A percentile compares a stretch with the other conserved stretches of the same genome.
These are phyloP conservation scores for Lupinus albus DNA, from an alignment of 306 rosid genomes.

Conservation along the genomic window DNA sequence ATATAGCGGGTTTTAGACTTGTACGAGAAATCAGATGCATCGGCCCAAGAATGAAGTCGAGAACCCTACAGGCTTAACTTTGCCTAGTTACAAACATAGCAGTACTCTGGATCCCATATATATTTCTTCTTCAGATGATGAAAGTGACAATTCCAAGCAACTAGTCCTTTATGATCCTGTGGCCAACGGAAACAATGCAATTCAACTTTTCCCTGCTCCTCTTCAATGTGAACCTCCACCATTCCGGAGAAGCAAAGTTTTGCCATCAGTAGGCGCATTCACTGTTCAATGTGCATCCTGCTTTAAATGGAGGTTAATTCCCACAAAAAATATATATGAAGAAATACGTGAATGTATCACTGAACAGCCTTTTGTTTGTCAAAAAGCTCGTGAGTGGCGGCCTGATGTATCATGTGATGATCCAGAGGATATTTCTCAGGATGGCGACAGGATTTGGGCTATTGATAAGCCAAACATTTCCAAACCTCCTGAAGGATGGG, in stretches of 20 bases:
- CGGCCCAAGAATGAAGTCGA: slow-evolving; percentile 41
- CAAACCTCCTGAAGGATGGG: slow-evolving; percentile 89
- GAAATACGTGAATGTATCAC: slow-evolving; percentile 82
- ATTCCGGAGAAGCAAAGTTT: slow-evolving; percentile 34
- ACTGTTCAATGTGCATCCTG: slow-evolving; percentile 90
- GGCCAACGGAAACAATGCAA: slow-evolving; percentile 42
- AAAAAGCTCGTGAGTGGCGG: slow-evolving; percentile 82
- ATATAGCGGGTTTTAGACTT: slow-evolving; percentile 43
- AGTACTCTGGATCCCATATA: slow-evolving; percentile 32
- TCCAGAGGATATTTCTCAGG: slow-evolving; percentile 85
- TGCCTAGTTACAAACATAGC: slow-evolving; percentile 33
- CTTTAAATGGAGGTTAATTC: slow-evolving; percentile 94
- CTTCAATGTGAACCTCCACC: slow-evolving; percentile 36
- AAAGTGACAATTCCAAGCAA: slow-evolving; percentile 59
- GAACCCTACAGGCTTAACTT: slow-evolving; percentile 42
- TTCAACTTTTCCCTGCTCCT: slow-evolving; percentile 50
- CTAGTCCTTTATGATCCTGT: slow-evolving; percentile 74
- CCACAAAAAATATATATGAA: slow-evolving; percentile 85
- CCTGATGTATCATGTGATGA: slow-evolving; percentile 77
- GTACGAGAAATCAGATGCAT: slow-evolving; percentile 46
- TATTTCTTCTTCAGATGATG: slow-evolving; percentile 57
- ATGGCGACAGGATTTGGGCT: slow-evolving; percentile 90
- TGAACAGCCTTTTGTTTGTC: slow-evolving; percentile 74
- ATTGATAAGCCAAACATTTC: slow-evolving; percentile 95
- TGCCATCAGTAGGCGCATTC: slow-evolving; percentile 86